Evolutionary conservation across 2,329 filamentous ascomycete genomes (phyloP).

Genomic region (Colletotrichum plurivorum): DNA sequence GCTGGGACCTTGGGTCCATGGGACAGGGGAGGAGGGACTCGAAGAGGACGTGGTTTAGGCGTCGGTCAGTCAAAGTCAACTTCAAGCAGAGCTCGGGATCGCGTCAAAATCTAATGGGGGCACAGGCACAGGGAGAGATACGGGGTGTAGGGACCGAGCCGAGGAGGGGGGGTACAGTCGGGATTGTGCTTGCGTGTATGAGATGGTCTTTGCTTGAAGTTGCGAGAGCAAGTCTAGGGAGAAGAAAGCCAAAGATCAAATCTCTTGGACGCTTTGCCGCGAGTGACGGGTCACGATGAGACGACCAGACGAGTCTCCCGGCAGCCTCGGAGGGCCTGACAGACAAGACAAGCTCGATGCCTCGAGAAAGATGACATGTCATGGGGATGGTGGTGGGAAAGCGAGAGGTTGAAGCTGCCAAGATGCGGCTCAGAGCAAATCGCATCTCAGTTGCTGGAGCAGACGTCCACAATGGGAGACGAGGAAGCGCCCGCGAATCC

Average conservation of each 20-base stretch:
- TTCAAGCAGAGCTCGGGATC: constrained; percentile 37
- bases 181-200: background rate
- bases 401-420: constrained; percentile 30
- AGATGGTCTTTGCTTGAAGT: constrained; percentile 10
- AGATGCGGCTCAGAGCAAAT: constrained; percentile 31
- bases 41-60: background rate
- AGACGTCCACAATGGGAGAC: constrained; percentile 8
- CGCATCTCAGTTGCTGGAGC: constrained; percentile 30
- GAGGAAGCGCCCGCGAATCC: constrained; percentile 20
- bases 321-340: constrained; percentile 13
- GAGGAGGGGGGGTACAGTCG: background rate
- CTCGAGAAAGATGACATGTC: background rate
- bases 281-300: constrained; percentile 8
- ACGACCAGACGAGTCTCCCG: constrained; percentile 9
- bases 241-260: constrained; percentile 3
- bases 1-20: constrained; percentile 25
- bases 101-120: constrained; percentile 14
- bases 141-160: constrained; percentile 6
- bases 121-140: constrained; percentile 13
- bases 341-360: background rate
- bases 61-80: constrained; percentile 34
- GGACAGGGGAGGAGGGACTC: background rate
- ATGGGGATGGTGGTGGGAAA: background rate
- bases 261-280: background rate
- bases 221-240: background rate